Evolutionary conservation across 345 rosid species (phyloP).

Genomic region (Sisymbrium altissimum): DNA sequence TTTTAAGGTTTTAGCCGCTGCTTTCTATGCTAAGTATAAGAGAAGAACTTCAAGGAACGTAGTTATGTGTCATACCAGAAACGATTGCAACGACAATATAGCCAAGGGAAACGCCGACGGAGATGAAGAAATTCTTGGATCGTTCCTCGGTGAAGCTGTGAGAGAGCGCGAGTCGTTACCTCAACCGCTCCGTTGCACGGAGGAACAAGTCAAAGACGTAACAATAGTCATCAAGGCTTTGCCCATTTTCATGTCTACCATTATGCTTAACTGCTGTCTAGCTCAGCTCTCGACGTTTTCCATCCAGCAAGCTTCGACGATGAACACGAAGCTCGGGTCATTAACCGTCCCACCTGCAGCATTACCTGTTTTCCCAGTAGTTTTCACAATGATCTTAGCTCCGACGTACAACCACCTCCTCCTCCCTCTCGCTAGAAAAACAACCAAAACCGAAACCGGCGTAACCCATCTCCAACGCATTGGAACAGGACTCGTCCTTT

Average conservation of each 20-base stretch:
- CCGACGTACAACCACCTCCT: constrained; percentile 65
- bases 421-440: constrained; percentile 57
- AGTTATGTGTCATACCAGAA: constrained; percentile 38
- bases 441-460: constrained; percentile 65
- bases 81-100: constrained; percentile 22
- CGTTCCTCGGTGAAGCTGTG: constrained; percentile 48
- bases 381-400: constrained; percentile 76
- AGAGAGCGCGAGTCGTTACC: constrained; percentile 22
- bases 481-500: constrained; percentile 71
- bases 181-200: constrained; percentile 47
- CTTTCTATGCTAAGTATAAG: constrained; percentile 36
- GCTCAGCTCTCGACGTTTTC: constrained; percentile 95
- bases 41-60: constrained; percentile 39
- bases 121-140: constrained; percentile 26
- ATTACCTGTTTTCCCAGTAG: constrained; percentile 77
- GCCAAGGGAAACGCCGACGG: constrained; percentile 6
- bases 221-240: constrained; percentile 57
- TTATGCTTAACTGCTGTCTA: constrained; percentile 89
- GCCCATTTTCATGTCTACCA: constrained; percentile 81
- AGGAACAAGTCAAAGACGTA: constrained; percentile 61
- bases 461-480: constrained; percentile 76
- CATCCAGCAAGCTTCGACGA: constrained; percentile 86
- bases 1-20: constrained; percentile 63
- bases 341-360: constrained; percentile 83
- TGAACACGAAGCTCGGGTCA: constrained; percentile 73